Evolutionary conservation across 2,329 filamentous ascomycete genomes (phyloP).

Genomic region (Fusarium illudens): DNA sequence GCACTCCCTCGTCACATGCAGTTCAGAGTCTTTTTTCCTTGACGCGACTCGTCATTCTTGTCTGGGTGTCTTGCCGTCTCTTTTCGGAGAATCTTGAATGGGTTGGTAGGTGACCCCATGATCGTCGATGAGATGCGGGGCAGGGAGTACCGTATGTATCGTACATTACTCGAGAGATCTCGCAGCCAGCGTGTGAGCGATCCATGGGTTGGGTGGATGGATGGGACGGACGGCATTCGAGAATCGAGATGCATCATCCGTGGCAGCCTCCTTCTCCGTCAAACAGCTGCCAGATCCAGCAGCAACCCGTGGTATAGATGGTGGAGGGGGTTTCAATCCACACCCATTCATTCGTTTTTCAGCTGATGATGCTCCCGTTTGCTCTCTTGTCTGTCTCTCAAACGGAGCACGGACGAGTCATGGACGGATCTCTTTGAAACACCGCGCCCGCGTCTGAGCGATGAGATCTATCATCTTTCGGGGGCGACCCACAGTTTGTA

Average conservation of each 20-base stretch:
- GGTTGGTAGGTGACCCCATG: slow-evolving; percentile 14
- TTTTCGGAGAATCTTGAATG: slow-evolving; percentile 27
- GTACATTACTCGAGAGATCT: slow-evolving; percentile 29
- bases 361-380: neutral
- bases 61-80: slow-evolving; percentile 1
- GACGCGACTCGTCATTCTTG: slow-evolving; percentile 27
- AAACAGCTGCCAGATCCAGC: slow-evolving; percentile 12
- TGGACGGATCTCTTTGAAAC: slow-evolving; percentile 9
- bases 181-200: slow-evolving; percentile 14
- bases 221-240: no score
- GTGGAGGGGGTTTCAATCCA: slow-evolving; percentile 3
- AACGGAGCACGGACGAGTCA: slow-evolving; percentile 10
- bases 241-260: slow-evolving; percentile 14
- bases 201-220: no score
- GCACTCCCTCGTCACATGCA: slow-evolving; percentile 7
- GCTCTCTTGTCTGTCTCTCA: neutral
- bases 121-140: slow-evolving; percentile 33
- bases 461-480: slow-evolving; percentile 32
- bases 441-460: slow-evolving; percentile 6
- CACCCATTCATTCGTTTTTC: neutral
- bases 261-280: slow-evolving; percentile 2
- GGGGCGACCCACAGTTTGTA: neutral
- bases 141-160: no score
- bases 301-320: slow-evolving; percentile 17
- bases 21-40: slow-evolving; percentile 1